These are phyloP conservation scores for Chrysanthemum lavandulifolium DNA, from an alignment of 129 eudicot genomes.

Conservation along the genomic window DNA sequence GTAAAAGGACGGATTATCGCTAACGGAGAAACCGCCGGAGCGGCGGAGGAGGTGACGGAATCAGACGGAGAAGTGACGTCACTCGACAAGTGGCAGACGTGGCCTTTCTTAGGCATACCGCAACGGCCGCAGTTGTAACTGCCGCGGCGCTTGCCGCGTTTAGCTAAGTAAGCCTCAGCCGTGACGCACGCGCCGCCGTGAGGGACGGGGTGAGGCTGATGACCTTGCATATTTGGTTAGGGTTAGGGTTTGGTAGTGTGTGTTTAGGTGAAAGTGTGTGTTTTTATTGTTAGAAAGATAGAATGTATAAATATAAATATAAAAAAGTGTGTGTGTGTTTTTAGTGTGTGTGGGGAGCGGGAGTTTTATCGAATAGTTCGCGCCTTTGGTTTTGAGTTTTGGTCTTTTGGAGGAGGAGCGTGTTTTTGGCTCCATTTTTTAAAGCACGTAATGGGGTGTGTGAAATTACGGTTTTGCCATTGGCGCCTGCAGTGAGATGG, in stretches of 20 bases:
- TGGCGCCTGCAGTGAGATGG: background rate
- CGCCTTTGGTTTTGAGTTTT: slow-evolving; percentile 45
- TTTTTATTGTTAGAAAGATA: background rate
- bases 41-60: slow-evolving; percentile 18
- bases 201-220: slow-evolving; percentile 64
- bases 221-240: slow-evolving; percentile 43
- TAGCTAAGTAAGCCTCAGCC: slow-evolving; percentile 43
- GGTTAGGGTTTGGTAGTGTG: slow-evolving; percentile 28
- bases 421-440: background rate
- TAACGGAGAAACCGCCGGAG: slow-evolving; percentile 28
- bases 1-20: slow-evolving; percentile 34
- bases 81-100: slow-evolving; percentile 39
- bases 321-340: background rate
- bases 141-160: slow-evolving; percentile 75
- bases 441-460: slow-evolving; percentile 27
- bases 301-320: background rate
- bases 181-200: slow-evolving; percentile 40
- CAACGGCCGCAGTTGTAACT: slow-evolving; percentile 95
- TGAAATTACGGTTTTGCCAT: background rate
- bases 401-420: slow-evolving; percentile 31
- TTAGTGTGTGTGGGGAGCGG: slow-evolving; percentile 38
- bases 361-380: slow-evolving; percentile 43
- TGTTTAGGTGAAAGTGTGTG: background rate
- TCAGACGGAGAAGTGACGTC: background rate
- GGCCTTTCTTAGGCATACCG: slow-evolving; percentile 86